phyloP scores from a whole-genome alignment of 768 basidiomycete species.

The Xerocomus brunneocitrinus region DNA sequence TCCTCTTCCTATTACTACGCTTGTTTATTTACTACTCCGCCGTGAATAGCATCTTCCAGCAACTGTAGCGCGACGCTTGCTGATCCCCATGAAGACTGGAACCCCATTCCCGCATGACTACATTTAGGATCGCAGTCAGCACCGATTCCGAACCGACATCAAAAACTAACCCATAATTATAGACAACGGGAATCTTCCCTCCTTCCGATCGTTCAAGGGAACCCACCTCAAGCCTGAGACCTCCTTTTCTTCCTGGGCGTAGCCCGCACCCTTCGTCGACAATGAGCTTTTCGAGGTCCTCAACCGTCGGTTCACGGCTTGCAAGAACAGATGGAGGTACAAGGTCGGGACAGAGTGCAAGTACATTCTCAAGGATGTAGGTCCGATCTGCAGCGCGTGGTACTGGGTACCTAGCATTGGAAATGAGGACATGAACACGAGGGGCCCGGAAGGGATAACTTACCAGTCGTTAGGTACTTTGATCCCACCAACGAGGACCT shows the following conservation, averaged over 20 bases:
- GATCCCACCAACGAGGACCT: slow-evolving; percentile 61
- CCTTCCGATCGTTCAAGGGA: slow-evolving; percentile 32
- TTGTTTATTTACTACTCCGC: background rate
- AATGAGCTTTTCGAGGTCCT: slow-evolving; percentile 46
- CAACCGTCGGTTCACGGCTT: slow-evolving; percentile 41
- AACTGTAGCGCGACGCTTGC: slow-evolving; percentile 47
- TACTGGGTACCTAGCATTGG: slow-evolving; percentile 49
- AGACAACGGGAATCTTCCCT: slow-evolving; percentile 44
- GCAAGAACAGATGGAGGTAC: slow-evolving; percentile 51
- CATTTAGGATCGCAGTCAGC: background rate
- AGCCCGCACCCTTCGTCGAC: slow-evolving; percentile 58
- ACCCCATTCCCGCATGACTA: slow-evolving; percentile 63
- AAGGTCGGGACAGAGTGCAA: slow-evolving; percentile 53
- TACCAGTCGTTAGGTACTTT: slow-evolving; percentile 60
- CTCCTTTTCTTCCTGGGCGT: slow-evolving; percentile 64
- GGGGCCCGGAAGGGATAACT: background rate
- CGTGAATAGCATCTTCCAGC: slow-evolving; percentile 38
- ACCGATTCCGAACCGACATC: background rate
- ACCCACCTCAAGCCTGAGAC: slow-evolving; percentile 54
- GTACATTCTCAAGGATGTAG: slow-evolving; percentile 50
- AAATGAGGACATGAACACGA: background rate
- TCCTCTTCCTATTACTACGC: background rate
- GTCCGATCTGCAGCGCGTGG: slow-evolving; percentile 59
- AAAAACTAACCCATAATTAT: slow-evolving; percentile 59
- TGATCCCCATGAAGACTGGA: slow-evolving; percentile 62